Evolutionary conservation across 345 rosid genomes (phyloP).

Genomic region (Hibiscus trionum): DNA sequence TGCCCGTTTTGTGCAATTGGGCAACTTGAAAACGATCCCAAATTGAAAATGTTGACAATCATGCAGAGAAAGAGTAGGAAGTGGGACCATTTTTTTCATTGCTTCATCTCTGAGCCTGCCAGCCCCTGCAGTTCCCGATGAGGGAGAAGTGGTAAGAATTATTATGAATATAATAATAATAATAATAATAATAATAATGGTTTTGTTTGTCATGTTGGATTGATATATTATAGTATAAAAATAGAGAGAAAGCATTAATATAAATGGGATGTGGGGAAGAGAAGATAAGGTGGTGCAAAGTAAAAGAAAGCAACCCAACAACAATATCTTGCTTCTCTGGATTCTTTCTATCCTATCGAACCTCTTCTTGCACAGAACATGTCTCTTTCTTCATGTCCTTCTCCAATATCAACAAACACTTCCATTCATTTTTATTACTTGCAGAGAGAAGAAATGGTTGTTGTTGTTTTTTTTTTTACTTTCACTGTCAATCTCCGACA

Average conservation of each 20-base stretch:
- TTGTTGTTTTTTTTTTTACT: not conserved
- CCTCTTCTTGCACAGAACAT: conserved; percentile 42
- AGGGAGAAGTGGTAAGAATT: conserved; percentile 10
- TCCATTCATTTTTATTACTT: no score
- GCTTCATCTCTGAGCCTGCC: not conserved
- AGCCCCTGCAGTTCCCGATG: conserved; percentile 26
- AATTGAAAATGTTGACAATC: not conserved
- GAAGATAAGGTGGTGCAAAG: conserved; percentile 44
- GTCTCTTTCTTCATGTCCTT: conserved; percentile 33
- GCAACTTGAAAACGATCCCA: conserved; percentile 13
- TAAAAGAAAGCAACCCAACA: conserved; percentile 25
- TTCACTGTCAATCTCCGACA: not conserved
- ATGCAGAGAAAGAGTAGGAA: not conserved
- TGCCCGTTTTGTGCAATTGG: not conserved
- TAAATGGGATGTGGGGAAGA: conserved; percentile 28
- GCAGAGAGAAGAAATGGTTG: not conserved
- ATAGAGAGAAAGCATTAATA: no score
- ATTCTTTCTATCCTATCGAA: conserved; percentile 43
- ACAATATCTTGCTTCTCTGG: conserved; percentile 26
- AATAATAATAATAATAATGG: not conserved
- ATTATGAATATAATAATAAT: not conserved
- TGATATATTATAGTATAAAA: not conserved
- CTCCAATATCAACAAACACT: not conserved
- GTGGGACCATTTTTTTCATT: conserved; percentile 16
- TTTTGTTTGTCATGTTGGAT: not conserved